Conservation (phyloP, 2,329 filamentous ascomycete species). For the Neonectria hederae region DNA sequence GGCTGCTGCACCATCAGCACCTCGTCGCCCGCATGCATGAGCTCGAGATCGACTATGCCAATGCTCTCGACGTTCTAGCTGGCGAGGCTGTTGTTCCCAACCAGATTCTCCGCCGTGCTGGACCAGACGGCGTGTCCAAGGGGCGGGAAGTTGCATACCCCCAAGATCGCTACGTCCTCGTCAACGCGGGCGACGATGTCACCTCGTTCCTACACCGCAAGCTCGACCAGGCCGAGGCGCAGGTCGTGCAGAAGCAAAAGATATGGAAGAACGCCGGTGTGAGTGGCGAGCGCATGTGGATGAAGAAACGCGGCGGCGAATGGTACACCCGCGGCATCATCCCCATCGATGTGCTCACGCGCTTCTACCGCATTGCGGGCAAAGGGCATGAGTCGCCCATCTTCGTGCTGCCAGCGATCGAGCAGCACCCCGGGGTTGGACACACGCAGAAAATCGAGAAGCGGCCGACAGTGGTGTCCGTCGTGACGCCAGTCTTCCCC, state of each 20-base stretch:
- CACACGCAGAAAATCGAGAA: constrained; percentile 57
- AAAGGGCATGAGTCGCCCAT: constrained; percentile 55
- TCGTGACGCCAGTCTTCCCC: constrained; percentile 44
- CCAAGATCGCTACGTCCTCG: constrained; percentile 66
- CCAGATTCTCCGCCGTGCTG: constrained; percentile 62
- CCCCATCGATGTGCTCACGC: constrained; percentile 58
- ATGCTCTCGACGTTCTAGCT: constrained; percentile 59
- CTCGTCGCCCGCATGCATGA: constrained; percentile 65
- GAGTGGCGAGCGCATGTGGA: constrained; percentile 52
- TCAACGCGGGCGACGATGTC: constrained; percentile 63
- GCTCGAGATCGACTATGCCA: constrained; percentile 63
- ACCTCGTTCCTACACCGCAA: constrained; percentile 56
- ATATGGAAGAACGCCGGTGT: constrained; percentile 51
- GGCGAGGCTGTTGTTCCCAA: constrained; percentile 60
- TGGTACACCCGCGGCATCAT: constrained; percentile 57
- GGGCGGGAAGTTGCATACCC: constrained; percentile 63
- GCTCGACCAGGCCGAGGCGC: constrained; percentile 57
- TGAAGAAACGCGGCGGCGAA: constrained; percentile 39
- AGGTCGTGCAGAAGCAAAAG: constrained; percentile 47
- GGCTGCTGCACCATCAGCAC: constrained; percentile 63
- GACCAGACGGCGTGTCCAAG: constrained; percentile 59
- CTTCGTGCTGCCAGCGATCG: constrained; percentile 62
- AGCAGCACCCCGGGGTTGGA: constrained; percentile 55
- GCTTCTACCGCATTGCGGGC: constrained; percentile 62
- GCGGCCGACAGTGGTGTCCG: constrained; percentile 51